Percentiles rank a stretch among this genome's conserved stretches.
Conservation (phyloP, 176 grass and related monocot genomes). For the Zoysia japonica region DNA sequence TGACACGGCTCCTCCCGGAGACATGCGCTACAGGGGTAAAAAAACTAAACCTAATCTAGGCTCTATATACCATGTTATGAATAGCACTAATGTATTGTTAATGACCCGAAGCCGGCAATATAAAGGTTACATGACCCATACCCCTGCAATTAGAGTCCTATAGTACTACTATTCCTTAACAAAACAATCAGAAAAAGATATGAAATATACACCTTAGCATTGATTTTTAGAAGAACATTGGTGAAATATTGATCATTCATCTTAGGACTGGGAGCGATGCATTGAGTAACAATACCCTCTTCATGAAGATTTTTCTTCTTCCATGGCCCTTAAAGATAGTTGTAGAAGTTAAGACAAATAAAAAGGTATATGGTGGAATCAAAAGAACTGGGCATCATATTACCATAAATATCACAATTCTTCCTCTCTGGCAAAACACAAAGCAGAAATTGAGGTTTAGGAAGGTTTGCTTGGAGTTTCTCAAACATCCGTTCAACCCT, state of each 20-base stretch:
- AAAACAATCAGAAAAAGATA: slow-evolving; percentile 32
- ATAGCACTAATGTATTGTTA: too few species aligned
- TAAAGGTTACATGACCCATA: too few species aligned
- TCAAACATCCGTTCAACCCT: slow-evolving; percentile 91
- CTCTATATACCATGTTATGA: too few species aligned
- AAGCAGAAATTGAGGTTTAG: slow-evolving; percentile 72
- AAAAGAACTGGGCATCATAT: slow-evolving; percentile 6
- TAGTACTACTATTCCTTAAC: background rate
- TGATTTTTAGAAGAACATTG: slow-evolving; percentile 95
- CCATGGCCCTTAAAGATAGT: slow-evolving; percentile 72
- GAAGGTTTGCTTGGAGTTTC: slow-evolving; percentile 65
- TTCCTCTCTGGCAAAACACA: slow-evolving; percentile 91
- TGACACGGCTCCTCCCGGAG: too few species aligned
- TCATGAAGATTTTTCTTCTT: slow-evolving; percentile 97
- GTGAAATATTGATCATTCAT: slow-evolving; percentile 96
- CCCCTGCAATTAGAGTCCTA: too few species aligned
- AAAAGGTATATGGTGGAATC: background rate
- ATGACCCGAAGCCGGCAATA: too few species aligned
- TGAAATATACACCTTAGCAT: slow-evolving; percentile 73
- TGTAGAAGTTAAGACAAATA: slow-evolving; percentile 22
- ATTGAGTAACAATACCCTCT: slow-evolving; percentile 85
- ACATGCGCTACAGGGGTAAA: too few species aligned
- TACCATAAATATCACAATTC: slow-evolving; percentile 91
- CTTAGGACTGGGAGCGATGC: slow-evolving; percentile 70
- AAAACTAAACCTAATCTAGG: too few species aligned